Conservation (phyloP, 495 filamentous ascomycete species). For the Cryomyces minteri region DNA sequence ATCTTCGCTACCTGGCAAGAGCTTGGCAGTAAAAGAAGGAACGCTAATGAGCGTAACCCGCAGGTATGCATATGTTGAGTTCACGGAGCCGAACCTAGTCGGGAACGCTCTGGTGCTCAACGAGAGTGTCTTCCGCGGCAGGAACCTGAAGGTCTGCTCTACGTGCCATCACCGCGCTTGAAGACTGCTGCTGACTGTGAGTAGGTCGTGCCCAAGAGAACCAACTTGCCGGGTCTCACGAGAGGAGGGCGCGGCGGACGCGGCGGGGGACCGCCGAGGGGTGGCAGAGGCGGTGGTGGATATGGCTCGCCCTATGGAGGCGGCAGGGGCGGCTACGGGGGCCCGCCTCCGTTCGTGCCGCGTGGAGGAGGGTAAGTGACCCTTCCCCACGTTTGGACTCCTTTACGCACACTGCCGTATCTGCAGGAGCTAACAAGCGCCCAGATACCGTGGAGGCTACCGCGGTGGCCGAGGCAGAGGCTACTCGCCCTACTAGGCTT, state of each 20-base stretch:
- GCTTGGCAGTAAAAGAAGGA: constrained; percentile 25
- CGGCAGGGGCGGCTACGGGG: constrained; percentile 48
- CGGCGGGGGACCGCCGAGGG: constrained; percentile 32
- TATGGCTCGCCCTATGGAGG: constrained; percentile 30
- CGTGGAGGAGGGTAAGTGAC: constrained; percentile 3
- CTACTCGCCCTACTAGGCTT: constrained; percentile 13
- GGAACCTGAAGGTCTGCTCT: constrained; percentile 71
- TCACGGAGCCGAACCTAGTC: constrained; percentile 84
- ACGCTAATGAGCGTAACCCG: constrained; percentile 27
- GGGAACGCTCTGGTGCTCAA: constrained; percentile 88
- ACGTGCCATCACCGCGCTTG: not conserved
- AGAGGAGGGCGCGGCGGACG: constrained; percentile 44
- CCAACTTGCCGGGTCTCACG: constrained; percentile 87
- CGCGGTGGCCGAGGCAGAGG: constrained; percentile 10
- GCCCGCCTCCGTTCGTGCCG: constrained; percentile 15
- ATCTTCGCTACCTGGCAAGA: constrained; percentile 32
- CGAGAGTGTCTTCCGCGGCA: constrained; percentile 87
- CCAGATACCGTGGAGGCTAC: constrained; percentile 15
- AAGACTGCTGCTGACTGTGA: constrained; percentile 4
- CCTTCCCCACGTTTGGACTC: constrained; percentile 3
- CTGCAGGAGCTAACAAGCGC: not conserved
- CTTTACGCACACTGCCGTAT: not conserved
- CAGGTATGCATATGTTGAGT: constrained; percentile 98
- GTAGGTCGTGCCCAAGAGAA: constrained; percentile 89
- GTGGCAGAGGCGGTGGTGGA: constrained; percentile 32